Base-by-base conservation (phyloP, 257 asterid genomes). In the Penstemon barbatus region DNA sequence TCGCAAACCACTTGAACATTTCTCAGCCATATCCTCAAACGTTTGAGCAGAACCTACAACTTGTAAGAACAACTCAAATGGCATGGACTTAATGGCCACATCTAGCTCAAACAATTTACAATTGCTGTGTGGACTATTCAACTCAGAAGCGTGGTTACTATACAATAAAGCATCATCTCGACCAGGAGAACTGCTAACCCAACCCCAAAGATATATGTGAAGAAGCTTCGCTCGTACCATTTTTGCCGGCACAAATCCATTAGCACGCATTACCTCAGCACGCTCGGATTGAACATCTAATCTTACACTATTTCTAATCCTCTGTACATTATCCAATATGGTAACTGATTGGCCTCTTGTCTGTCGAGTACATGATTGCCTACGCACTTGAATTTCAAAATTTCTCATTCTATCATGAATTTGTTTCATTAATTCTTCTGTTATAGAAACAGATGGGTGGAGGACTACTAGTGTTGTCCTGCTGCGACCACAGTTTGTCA, bases 211-310 rank as follows among this genome's bases (percentile, higher is more conserved):
- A 79, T 82, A 87, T 56, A 75, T 73, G 81, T 93, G 98, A 79
- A 93, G 84, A 75, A 93, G 90, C 90, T 84, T 90, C 57, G 96
- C 70, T 58, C 96, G 83, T 56, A 90, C 91, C 95, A 93, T 85
- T 86, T 83, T 93, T 74, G 95, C 92, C 63, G 58, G 77, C 58
- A 90, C 89, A 77, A 78, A 87, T 39, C 97, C 97, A 76, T 88
- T 93, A 52, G 86, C 75, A 52, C 88, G 96, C 95, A 84, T 84
- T 71, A 75, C 78, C 77, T 80, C 95, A 37, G 83, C 76, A 69
- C 69, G 72, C 65, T 77, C 94, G 67, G 86, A 74, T 77, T 83
- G 96, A 79, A 45, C 61, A 41, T 74, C 84, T 69, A 74, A 71
- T 53, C 81, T 83, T 60, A 57, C 54, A 63, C 54, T 74, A 55